phyloP scores from a whole-genome alignment of 805 yeast species.

The Sugiyamaella americana region DNA sequence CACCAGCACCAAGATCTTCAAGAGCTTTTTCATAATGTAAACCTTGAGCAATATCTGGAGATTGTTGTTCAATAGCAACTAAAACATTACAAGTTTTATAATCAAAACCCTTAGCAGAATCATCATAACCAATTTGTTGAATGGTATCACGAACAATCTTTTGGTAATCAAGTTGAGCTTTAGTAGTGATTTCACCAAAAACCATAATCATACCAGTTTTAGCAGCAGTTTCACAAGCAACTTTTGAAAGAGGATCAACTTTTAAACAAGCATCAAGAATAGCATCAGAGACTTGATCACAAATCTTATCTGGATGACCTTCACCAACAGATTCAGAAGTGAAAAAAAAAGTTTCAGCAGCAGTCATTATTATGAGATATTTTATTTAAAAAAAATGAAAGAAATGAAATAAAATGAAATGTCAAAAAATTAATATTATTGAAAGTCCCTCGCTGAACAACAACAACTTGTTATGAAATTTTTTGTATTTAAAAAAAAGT shows the following conservation, averaged over 20 bases:
- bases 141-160: constrained; percentile 97
- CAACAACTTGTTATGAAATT: not conserved
- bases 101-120: constrained; percentile 94
- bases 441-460: not conserved
- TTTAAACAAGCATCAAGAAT: constrained; percentile 95
- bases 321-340: constrained; percentile 69
- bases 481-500: not conserved
- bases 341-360: constrained; percentile 46
- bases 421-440: not conserved
- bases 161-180: constrained; percentile 92
- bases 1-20: constrained; percentile 99
- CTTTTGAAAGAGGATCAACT: constrained; percentile 95
- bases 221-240: constrained; percentile 98
- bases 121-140: constrained; percentile 97
- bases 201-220: constrained; percentile 99
- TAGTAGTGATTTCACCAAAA: constrained; percentile 98
- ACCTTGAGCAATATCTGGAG: constrained; percentile 99
- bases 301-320: constrained; percentile 53
- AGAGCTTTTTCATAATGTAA: constrained; percentile 90
- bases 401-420: not conserved
- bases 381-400: not conserved
- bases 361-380: constrained; percentile 22
- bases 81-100: constrained; percentile 98
- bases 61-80: constrained; percentile 99
- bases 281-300: constrained; percentile 99